A percentile compares a stretch with the other conserved stretches of the same genome.
Conservation (phyloP, 2,329 filamentous ascomycete genomes). For the Monilinia fructicola region DNA sequence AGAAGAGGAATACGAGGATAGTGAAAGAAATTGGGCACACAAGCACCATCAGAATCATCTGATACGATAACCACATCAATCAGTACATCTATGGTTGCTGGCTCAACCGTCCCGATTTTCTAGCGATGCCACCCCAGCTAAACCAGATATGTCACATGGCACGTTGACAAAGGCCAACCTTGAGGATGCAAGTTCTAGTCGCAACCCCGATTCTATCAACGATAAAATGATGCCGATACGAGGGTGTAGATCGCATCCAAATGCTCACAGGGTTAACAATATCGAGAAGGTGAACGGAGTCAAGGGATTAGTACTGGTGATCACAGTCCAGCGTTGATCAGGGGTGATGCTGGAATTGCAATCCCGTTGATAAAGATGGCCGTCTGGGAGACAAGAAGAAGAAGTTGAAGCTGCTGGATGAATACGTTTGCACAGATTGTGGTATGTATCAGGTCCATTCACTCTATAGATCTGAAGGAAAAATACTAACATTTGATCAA, state of each 20-base stretch:
- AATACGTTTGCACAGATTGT: constrained; percentile 95
- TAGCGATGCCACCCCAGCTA: constrained; percentile 67
- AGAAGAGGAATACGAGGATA: constrained; percentile 70
- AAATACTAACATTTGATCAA: constrained; percentile 37
- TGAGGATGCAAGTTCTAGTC: constrained; percentile 66
- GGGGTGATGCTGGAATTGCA: constrained; percentile 82
- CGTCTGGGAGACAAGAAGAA: constrained; percentile 76
- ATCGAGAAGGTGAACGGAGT: constrained; percentile 84
- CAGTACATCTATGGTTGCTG: constrained; percentile 36
- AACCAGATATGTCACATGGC: constrained; percentile 60
- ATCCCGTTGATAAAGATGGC: constrained; percentile 78
- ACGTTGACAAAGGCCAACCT: constrained; percentile 78
- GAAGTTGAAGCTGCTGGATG: constrained; percentile 78
- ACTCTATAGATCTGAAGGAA: background rate
- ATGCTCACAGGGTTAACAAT: constrained; percentile 85
- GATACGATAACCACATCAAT: constrained; percentile 41
- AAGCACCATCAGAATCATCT: constrained; percentile 47
- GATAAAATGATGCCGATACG: constrained; percentile 84
- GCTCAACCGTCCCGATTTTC: constrained; percentile 44
- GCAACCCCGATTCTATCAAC: constrained; percentile 70
- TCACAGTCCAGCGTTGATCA: constrained; percentile 74
- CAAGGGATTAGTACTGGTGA: constrained; percentile 85
- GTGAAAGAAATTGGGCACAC: constrained; percentile 55
- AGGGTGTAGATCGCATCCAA: constrained; percentile 83
- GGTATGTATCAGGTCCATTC: constrained; percentile 51